Base-by-base conservation (phyloP, 768 basidiomycete species). In the Floccularia luteovirens region DNA sequence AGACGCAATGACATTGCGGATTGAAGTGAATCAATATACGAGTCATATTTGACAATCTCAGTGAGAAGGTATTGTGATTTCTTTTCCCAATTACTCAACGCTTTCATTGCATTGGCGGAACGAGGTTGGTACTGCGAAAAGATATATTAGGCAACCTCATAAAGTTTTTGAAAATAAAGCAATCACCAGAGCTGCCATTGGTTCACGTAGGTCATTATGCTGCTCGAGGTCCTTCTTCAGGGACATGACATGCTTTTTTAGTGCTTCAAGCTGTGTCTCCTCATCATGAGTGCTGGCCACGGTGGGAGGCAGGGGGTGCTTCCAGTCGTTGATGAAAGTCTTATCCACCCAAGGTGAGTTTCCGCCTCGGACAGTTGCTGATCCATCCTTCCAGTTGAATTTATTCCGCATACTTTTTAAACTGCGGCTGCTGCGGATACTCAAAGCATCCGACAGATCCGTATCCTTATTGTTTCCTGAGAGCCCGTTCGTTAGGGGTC, bases 1-100 rank as follows among this genome's bases (percentile, higher is more conserved):
- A 94, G 64, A 24, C 92, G 79, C 31, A 94, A 69, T 6, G 69
- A 66, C 82, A 92, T 93, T 25, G 86, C 93, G 3, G 68, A 62
- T 55, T 83, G 77, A 22, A 99, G 71, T 4, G 91, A 88, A 47
- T 94, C 91, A 41, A 94, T 83, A 58, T 99, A 99, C 12, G 87
- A 86, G 39, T 90, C 82, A 60, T 97, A 98, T 59, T 98, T 98
- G 55, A 91, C 88, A 30, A 90, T 88, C 64, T 99, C 94, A 6
- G 85, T 77, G 39, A 92, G 70, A 34, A 98, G 65, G 57, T 89
- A 89, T 53, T 89, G 82, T 2, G 88, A 90, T 56, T 86, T 93
- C 56, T 79, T 84, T 63, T 89, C 87, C 90, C 92, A 98, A 55
- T 99, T 99, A 44, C 75, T 74, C 49, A 77, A 71, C 1, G 96